Base-by-base conservation (phyloP, 352 stramenopile species). In the Phytopythium boreale region DNA sequence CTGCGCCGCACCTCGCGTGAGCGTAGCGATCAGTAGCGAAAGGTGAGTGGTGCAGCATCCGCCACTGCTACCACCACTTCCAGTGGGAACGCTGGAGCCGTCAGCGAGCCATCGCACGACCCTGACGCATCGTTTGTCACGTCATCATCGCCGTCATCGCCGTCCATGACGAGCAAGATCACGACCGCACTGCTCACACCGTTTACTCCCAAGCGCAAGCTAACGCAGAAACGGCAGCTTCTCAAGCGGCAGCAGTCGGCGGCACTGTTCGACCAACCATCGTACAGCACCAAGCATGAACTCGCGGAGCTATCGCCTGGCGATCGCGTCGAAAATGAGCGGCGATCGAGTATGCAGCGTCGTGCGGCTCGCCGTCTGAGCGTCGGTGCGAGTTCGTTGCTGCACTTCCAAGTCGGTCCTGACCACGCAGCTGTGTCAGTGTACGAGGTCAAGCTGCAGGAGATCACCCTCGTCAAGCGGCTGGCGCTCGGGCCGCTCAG, bases 361-460 rank as follows among this genome's bases (percentile, higher is more conserved):
- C 70, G 75, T 26, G 71, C 87, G 47, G 88, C 89, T 56, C 68
- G 84, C 2, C 72, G 84, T 0, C 58, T 90, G 11, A 93, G 84
- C n/a, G 60, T 91, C 1, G 82, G 80, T n/a, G 69, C 56, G 5
- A 77, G 75, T 19, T 87, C 84, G 11, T 72, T 77, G 22, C 61
- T 93, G 43, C 77, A 79, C 29, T 93, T 93, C 61, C 70, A 92
- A 19, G 79, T 93, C 4, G 80, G 76, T n/a, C 80, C 77, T n/a
- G 77, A 90, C 66, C 79, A 89, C 29, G 74, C 88, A 59, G 72
- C 82, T 50, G 79, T 77, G 29, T 82, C 75, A 0, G 84, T 93
- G 51, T 93, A 93, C 60, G 84, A 93, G 60, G 78, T 92, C 58
- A 93, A 93, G 62, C 74, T 93, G 19, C 75, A 81, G 12, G 84